Conservation (phyloP, 78 protist species). For the Bodo saltans region DNA sequence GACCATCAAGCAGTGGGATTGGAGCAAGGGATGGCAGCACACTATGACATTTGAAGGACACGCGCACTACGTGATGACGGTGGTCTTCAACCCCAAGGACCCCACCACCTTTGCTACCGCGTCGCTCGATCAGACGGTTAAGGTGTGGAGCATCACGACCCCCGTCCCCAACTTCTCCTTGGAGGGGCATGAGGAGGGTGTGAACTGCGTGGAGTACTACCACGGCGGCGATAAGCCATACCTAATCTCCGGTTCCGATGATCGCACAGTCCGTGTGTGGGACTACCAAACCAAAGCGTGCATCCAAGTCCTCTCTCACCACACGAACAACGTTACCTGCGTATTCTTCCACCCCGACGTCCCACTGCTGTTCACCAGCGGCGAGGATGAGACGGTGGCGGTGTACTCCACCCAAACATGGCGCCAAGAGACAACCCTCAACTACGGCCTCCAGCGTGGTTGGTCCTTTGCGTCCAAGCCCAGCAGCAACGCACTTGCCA, state of each 20-base stretch:
- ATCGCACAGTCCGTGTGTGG: conserved; percentile 87
- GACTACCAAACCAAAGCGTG: conserved; percentile 93
- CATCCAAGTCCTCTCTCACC: conserved; percentile 89
- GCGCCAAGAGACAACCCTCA: conserved; percentile 84
- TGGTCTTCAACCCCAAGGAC: conserved; percentile 95
- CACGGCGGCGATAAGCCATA: conserved; percentile 93
- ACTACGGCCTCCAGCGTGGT: conserved; percentile 88
- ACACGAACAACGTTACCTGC: conserved; percentile 79
- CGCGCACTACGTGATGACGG: conserved; percentile 92
- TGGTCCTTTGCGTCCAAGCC: conserved; percentile 78
- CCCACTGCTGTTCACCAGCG: conserved; percentile 89
- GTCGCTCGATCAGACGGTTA: conserved; percentile 93
- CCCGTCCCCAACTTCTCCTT: conserved; percentile 86
- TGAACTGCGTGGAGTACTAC: conserved; percentile 91
- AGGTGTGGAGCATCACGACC: conserved; percentile 86
- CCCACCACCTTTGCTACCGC: conserved; percentile 93
- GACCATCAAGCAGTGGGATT: conserved; percentile 93
- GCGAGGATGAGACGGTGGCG: conserved; percentile 74
- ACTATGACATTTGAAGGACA: conserved; percentile 92
- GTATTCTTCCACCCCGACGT: conserved; percentile 93
- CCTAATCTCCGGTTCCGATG: conserved; percentile 95
- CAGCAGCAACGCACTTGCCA: conserved; percentile 56
- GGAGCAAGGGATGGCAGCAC: conserved; percentile 87
- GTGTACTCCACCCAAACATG: conserved; percentile 50
- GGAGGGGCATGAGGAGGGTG: conserved; percentile 97